Base-by-base conservation (phyloP, 805 yeast species). In the Zygoascus ofunaensis region DNA sequence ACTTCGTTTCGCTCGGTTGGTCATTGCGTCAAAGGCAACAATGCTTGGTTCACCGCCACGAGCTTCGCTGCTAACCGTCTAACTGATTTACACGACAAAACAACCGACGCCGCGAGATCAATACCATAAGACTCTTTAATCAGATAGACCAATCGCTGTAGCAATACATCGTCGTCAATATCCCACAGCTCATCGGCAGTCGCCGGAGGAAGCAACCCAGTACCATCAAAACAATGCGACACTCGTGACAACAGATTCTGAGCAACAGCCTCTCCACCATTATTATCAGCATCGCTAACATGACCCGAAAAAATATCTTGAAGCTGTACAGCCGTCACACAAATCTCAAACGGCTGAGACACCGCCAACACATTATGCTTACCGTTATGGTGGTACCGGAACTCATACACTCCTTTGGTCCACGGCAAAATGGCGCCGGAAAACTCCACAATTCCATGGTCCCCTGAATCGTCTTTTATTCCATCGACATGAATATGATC, bases 391-490 rank as follows among this genome's bases (percentile, higher is more conserved):
- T 84, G 92, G 55, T 80, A 80, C 58, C 94, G 70, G 51, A 84
- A 71, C 61, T 84, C 90, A 61, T 77, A 84, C 28, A 75, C 67
- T 0, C 94, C 94, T 34, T 73, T 76, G 52, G 79, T 81, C 76
- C 80, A 80, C 53, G 70, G 70, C 36, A 80, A 62, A 40, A 71
- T 63, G 3, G 69, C 67, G 5, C 69, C 68, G 8, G 64, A 57
- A 54, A 84, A 84, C 8, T 54, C 63, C 5, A 74, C 68, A 10
- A 58, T 51, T 1, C 90, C 89, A 12, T 19, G 14, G 21, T 15
- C 33, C 20, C 59, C 49, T n/a, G 53, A 50, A 19, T 44, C 49
- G 18, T 48, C 51, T 7, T 41, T 37, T 49, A 67, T 72, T 3
- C 64, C 64, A 2, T 43, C 49, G 2, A 56, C 56, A 15, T 68